Evolutionary conservation across 306 rosid genomes (phyloP).

Genomic region (Rubus idaeus): DNA sequence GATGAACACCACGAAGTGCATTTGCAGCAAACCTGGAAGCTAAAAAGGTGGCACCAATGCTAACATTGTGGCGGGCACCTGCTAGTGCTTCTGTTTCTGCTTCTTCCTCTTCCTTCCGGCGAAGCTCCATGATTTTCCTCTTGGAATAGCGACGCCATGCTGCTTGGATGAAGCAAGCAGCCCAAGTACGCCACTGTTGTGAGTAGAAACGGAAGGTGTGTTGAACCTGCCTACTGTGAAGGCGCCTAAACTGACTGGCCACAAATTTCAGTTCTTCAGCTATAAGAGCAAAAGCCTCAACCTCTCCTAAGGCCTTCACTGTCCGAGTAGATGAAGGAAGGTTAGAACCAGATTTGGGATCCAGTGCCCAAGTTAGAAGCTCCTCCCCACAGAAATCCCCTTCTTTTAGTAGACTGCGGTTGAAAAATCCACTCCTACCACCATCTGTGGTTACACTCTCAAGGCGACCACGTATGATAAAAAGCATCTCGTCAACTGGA

Average conservation of each 20-base stretch:
- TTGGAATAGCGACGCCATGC: slow-evolving; percentile 95
- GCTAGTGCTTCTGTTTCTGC: slow-evolving; percentile 45
- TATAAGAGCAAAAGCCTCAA: slow-evolving; percentile 86
- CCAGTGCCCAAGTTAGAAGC: slow-evolving; percentile 97
- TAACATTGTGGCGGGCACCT: slow-evolving; percentile 45
- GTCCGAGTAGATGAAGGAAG: slow-evolving; percentile 93
- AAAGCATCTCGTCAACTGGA: slow-evolving; percentile 98
- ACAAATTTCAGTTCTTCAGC: slow-evolving; percentile 94
- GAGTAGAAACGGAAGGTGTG: slow-evolving; percentile 98
- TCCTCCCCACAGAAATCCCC: slow-evolving; percentile 98
- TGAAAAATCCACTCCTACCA: slow-evolving; percentile 94
- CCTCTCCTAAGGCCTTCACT: slow-evolving; percentile 80
- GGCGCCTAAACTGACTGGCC: slow-evolving; percentile 96
- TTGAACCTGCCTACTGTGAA: slow-evolving; percentile 97
- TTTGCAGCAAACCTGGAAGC: slow-evolving; percentile 91
- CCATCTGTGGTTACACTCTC: slow-evolving; percentile 98
- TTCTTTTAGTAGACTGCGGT: slow-evolving; percentile 75
- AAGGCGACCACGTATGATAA: slow-evolving; percentile 95
- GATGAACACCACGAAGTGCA: slow-evolving; percentile 91
- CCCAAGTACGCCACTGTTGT: slow-evolving; percentile 99
- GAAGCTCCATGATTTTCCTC: slow-evolving; percentile 80
- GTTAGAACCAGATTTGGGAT: slow-evolving; percentile 93
- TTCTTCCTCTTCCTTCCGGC: slow-evolving; percentile 72
- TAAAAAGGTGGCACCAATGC: slow-evolving; percentile 83
- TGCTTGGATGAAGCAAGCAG: slow-evolving; percentile 98